Evolutionary conservation across 371 early-diverging fungal genomes (phyloP).

Genomic region (Saksenaea oblongispora): DNA sequence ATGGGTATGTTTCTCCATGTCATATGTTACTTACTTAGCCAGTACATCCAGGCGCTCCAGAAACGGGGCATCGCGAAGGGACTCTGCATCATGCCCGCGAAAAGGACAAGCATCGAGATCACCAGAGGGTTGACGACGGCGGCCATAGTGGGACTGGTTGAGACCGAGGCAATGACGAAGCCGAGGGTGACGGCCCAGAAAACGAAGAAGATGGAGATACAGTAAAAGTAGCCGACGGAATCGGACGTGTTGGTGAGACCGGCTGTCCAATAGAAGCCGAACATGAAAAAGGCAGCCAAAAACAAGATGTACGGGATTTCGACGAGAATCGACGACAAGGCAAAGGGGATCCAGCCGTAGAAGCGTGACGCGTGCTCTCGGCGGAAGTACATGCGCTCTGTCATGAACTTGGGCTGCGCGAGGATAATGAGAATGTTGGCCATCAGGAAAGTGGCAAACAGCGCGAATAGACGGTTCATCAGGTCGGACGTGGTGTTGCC

Average conservation of each 20-base stretch:
- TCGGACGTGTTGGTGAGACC: conserved; percentile 46
- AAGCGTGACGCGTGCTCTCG: conserved; percentile 67
- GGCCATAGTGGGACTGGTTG: conserved; percentile 55
- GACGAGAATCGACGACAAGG: conserved; percentile 44
- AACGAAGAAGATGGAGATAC: conserved; percentile 50
- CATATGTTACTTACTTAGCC: conserved; percentile 33
- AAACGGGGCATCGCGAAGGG: conserved; percentile 56
- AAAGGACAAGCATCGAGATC: conserved; percentile 55
- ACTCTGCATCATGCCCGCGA: conserved; percentile 61
- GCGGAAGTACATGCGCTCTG: conserved; percentile 63
- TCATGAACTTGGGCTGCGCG: conserved; percentile 64
- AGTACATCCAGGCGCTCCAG: conserved; percentile 69
- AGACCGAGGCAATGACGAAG: conserved; percentile 57
- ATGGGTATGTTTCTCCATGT: too few species aligned
- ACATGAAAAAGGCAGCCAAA: conserved; percentile 49
- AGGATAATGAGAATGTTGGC: conserved; percentile 64
- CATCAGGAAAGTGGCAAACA: conserved; percentile 66
- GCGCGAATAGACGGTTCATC: conserved; percentile 64
- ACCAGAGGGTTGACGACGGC: conserved; percentile 61
- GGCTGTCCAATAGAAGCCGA: conserved; percentile 62
- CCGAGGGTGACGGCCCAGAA: conserved; percentile 65
- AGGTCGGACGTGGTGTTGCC: conserved; percentile 50
- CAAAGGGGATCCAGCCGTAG: conserved; percentile 67
- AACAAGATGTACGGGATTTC: conserved; percentile 59
- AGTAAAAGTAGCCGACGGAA: conserved; percentile 53